Evolutionary conservation across 2,329 filamentous ascomycete genomes (phyloP).

Genomic region (Sporothrix globosa): DNA sequence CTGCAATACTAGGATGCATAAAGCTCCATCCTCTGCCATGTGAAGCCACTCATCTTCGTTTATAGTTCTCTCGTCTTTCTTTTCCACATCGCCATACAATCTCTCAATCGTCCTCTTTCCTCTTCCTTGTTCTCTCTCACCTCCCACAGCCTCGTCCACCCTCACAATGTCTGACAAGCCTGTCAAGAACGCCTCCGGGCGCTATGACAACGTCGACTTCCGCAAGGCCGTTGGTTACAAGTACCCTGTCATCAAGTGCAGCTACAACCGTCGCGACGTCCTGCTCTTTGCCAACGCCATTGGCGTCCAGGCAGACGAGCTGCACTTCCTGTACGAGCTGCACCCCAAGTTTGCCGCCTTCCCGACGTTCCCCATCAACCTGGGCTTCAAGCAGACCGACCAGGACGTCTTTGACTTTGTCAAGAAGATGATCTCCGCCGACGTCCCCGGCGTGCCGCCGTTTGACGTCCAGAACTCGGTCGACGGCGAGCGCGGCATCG

Average conservation of each 20-base stretch:
- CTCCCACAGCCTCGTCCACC: background rate
- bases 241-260: slow-evolving; percentile 46
- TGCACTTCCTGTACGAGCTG: slow-evolving; percentile 51
- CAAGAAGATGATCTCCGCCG: slow-evolving; percentile 42
- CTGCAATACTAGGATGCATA: slow-evolving; percentile 4
- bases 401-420: slow-evolving; percentile 52
- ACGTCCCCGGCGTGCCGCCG: slow-evolving; percentile 47
- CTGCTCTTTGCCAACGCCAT: slow-evolving; percentile 50
- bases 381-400: slow-evolving; percentile 51
- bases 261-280: slow-evolving; percentile 51
- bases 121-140: background rate
- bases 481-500: slow-evolving; percentile 49
- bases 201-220: slow-evolving; percentile 50
- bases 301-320: slow-evolving; percentile 46
- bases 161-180: slow-evolving; percentile 39
- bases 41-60: background rate
- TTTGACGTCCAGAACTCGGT: slow-evolving; percentile 49
- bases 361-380: slow-evolving; percentile 53
- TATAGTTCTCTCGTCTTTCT: background rate
- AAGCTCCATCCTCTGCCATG: slow-evolving; percentile 17
- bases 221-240: slow-evolving; percentile 46
- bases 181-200: slow-evolving; percentile 45
- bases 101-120: background rate
- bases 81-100: background rate
- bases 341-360: slow-evolving; percentile 51